Percentiles rank a stretch among this genome's conserved stretches.
phyloP scores from a whole-genome alignment of 1,139 yeast species.

The Kodamaea plutei region DNA sequence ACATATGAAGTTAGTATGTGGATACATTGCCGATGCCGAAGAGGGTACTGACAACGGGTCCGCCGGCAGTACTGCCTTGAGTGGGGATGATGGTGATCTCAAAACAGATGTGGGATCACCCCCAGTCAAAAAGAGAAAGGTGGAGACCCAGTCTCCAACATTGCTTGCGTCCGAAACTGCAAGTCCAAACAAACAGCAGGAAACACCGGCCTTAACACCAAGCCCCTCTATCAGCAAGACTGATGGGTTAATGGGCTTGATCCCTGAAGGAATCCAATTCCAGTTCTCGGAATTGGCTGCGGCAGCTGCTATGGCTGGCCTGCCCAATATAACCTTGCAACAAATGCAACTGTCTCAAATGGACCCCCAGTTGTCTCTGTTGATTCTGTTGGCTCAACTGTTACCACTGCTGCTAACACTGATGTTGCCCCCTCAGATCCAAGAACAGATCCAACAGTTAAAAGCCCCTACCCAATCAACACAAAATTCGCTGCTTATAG shows the following conservation, averaged over 20 bases:
- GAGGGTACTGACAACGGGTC: too few relatives aligned
- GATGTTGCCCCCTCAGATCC: neutral
- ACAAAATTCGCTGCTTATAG: too few relatives aligned
- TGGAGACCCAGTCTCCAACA: conserved; percentile 5
- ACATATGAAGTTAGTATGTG: conserved; percentile 74
- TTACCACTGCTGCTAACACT: conserved; percentile 1
- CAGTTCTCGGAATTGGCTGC: conserved; percentile 4
- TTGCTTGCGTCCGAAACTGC: neutral
- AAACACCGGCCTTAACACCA: conserved; percentile 14
- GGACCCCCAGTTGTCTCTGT: neutral
- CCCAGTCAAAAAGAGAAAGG: conserved; percentile 11
- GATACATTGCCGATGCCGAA: conserved; percentile 33
- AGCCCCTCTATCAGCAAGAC: conserved; percentile 6
- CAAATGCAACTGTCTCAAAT: neutral
- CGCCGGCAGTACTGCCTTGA: too few relatives aligned
- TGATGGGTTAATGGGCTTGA: neutral
- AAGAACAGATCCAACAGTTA: neutral
- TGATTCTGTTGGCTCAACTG: conserved; percentile 1
- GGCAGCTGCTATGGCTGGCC: conserved; percentile 1
- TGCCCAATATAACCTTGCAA: too few relatives aligned
- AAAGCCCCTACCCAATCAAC: too few relatives aligned
- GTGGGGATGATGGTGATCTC: conserved; percentile 6
- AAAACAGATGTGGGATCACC: conserved; percentile 3
- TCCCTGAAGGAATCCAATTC: neutral
- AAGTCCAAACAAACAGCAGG: conserved; percentile 10